Percentiles rank a stretch among this genome's conserved stretches.
Evolutionary conservation across 2,329 filamentous ascomycete genomes (phyloP).

Genomic region (Ophiostoma perfectum): DNA sequence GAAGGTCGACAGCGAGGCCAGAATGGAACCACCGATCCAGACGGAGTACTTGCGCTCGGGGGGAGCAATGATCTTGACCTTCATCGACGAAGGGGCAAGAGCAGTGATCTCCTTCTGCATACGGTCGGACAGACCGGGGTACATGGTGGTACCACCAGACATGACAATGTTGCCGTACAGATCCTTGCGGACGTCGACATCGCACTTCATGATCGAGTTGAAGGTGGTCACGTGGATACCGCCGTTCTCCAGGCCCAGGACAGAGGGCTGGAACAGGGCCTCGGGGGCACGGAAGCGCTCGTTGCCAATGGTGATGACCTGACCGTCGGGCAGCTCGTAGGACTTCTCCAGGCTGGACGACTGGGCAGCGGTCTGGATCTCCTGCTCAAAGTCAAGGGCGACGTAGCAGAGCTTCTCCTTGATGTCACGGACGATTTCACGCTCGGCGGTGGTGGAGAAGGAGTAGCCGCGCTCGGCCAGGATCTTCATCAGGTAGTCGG

Average conservation of each 20-base stretch:
- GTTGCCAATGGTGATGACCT: conserved; percentile 99
- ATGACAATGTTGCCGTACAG: conserved; percentile 99
- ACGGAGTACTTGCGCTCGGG: conserved; percentile 99
- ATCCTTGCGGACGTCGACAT: conserved; percentile 99
- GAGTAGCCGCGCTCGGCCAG: conserved; percentile 98
- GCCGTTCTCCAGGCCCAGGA: conserved; percentile 95
- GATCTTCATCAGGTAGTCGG: conserved; percentile 99
- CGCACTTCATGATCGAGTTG: conserved; percentile 99
- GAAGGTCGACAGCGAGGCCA: conserved; percentile 99
- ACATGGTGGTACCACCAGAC: conserved; percentile 99
- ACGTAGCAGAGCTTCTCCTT: conserved; percentile 99
- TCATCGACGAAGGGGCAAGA: conserved; percentile 98
- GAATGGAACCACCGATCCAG: conserved; percentile 99
- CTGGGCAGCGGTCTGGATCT: conserved; percentile 99
- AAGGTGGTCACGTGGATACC: conserved; percentile 99
- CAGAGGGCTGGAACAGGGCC: conserved; percentile 98
- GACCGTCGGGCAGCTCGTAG: conserved; percentile 96
- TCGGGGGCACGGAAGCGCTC: conserved; percentile 99
- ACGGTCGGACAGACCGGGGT: conserved; percentile 99
- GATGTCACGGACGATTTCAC: conserved; percentile 99
- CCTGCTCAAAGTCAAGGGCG: conserved; percentile 99
- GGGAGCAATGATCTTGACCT: conserved; percentile 99
- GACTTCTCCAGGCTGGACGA: conserved; percentile 99
- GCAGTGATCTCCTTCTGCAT: conserved; percentile 99
- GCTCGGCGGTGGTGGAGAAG: conserved; percentile 99